A percentile compares a stretch with the other conserved stretches of the same genome.
Evolutionary conservation across 441 rosid genomes (phyloP).

Genomic region (Erodium chrysanthum): DNA sequence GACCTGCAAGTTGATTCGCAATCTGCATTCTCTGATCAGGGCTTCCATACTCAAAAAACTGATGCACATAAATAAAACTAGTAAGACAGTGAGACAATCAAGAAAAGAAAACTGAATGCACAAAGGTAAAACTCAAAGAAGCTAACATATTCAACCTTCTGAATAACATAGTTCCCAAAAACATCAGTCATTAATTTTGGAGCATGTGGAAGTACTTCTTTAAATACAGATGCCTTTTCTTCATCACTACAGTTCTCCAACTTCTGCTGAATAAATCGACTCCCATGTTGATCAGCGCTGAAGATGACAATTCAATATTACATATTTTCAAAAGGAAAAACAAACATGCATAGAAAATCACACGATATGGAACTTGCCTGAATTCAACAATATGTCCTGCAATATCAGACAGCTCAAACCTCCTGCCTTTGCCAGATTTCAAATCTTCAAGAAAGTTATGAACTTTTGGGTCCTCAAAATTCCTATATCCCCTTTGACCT

Average conservation of each 20-base stretch:
- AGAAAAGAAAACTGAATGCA: neutral
- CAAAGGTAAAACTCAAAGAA: neutral
- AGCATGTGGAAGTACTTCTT: slow-evolving; percentile 59
- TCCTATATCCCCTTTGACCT: slow-evolving; percentile 34
- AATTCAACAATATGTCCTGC: slow-evolving; percentile 60
- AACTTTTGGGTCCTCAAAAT: slow-evolving; percentile 30
- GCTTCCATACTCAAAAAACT: slow-evolving; percentile 70
- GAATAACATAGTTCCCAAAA: slow-evolving; percentile 71
- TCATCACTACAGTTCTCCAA: slow-evolving; percentile 47
- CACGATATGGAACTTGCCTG: slow-evolving; percentile 34
- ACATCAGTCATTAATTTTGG: slow-evolving; percentile 64
- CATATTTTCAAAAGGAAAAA: slow-evolving; percentile 15
- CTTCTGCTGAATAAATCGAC: slow-evolving; percentile 74
- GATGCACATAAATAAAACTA: slow-evolving; percentile 12
- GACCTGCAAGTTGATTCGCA: slow-evolving; percentile 56
- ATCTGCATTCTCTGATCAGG: slow-evolving; percentile 52
- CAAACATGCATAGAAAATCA: slow-evolving; percentile 9
- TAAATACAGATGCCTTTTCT: slow-evolving; percentile 51
- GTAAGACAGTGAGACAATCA: slow-evolving; percentile 13
- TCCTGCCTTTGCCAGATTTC: slow-evolving; percentile 53
- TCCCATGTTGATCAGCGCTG: slow-evolving; percentile 78
- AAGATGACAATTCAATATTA: slow-evolving; percentile 21
- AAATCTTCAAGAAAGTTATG: slow-evolving; percentile 59
- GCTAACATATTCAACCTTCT: slow-evolving; percentile 35
- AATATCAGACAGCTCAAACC: slow-evolving; percentile 59